phyloP scores from a whole-genome alignment of 768 basidiomycete genomes.

The Filobasidium floriforme region DNA sequence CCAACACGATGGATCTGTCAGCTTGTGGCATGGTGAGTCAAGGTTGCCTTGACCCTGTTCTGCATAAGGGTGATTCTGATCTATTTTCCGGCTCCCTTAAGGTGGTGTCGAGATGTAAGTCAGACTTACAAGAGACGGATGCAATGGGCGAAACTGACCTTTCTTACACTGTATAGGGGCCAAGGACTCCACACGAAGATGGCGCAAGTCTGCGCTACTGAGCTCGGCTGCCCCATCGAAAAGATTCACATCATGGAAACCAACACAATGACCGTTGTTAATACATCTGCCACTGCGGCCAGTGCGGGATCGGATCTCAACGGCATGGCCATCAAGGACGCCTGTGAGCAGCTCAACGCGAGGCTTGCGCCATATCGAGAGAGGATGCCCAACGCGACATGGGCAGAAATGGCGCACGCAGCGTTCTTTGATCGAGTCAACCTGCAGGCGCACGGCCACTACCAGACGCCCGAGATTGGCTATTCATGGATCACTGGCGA shows the following conservation, averaged over 20 bases:
- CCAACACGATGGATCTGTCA: constrained; percentile 29
- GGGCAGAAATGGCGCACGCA: constrained; percentile 24
- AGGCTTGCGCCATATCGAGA: constrained; percentile 28
- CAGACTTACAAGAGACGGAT: background rate
- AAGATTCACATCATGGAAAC: constrained; percentile 30
- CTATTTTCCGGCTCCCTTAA: too few species aligned
- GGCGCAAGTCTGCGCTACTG: constrained; percentile 32
- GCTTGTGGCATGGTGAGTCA: constrained; percentile 29
- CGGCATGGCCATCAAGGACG: constrained; percentile 32
- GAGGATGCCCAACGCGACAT: constrained; percentile 28
- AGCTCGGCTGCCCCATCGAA: constrained; percentile 30
- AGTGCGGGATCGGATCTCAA: constrained; percentile 13
- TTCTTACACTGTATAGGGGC: background rate
- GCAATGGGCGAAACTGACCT: background rate
- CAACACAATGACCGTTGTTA: constrained; percentile 28
- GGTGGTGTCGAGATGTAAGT: constrained; percentile 27
- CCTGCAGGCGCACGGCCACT: constrained; percentile 24
- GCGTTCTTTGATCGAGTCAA: constrained; percentile 29
- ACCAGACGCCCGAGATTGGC: constrained; percentile 24
- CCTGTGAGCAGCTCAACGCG: constrained; percentile 31
- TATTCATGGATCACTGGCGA: constrained; percentile 26
- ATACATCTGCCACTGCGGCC: constrained; percentile 28
- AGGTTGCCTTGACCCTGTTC: too few species aligned
- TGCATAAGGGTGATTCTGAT: too few species aligned
- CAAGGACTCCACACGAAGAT: constrained; percentile 31